Evolutionary conservation across 1,284 basidiomycete species (phyloP).

Genomic region (Marasmius tenuissimus): DNA sequence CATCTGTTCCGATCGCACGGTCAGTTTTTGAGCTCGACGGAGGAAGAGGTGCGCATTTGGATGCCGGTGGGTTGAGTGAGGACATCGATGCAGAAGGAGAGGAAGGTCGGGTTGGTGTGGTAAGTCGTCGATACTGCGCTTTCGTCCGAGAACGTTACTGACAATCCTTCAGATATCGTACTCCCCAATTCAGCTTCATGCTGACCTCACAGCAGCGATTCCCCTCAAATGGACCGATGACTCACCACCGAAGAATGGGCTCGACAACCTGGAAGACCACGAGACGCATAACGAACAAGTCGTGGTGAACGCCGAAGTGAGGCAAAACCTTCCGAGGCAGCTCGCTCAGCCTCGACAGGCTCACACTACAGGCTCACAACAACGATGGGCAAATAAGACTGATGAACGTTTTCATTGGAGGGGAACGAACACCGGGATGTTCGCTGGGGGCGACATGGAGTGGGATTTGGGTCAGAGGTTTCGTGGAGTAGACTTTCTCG

Average conservation of each 20-base stretch:
- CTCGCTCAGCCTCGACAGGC: not conserved
- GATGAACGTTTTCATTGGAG: slow-evolving; percentile 64
- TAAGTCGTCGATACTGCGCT: not conserved
- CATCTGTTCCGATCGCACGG: slow-evolving; percentile 49
- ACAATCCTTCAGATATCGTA: slow-evolving; percentile 55
- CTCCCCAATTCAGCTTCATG: slow-evolving; percentile 47
- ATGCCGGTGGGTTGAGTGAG: slow-evolving; percentile 2
- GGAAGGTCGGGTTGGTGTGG: not conserved
- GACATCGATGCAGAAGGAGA: not conserved
- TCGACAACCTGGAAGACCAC: not conserved
- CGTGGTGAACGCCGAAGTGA: too few species aligned
- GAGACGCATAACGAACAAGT: not conserved
- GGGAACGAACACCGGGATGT: slow-evolving; percentile 67
- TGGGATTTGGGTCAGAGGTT: slow-evolving; percentile 42
- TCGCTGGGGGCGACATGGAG: slow-evolving; percentile 29
- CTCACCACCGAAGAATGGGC: not conserved
- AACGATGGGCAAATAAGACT: slow-evolving; percentile 54
- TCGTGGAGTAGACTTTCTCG: slow-evolving; percentile 25
- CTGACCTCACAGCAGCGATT: slow-evolving; percentile 56
- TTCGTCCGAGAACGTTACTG: slow-evolving; percentile 28
- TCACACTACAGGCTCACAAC: slow-evolving; percentile 17
- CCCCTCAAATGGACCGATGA: slow-evolving; percentile 34
- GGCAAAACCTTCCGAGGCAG: not conserved
- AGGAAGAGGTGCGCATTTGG: not conserved
- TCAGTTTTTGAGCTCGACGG: slow-evolving; percentile 45